Evolutionary conservation across 768 basidiomycete species (phyloP), one percentile per base, ranked within the genome.

Genomic region (Imleria badia): DNA sequence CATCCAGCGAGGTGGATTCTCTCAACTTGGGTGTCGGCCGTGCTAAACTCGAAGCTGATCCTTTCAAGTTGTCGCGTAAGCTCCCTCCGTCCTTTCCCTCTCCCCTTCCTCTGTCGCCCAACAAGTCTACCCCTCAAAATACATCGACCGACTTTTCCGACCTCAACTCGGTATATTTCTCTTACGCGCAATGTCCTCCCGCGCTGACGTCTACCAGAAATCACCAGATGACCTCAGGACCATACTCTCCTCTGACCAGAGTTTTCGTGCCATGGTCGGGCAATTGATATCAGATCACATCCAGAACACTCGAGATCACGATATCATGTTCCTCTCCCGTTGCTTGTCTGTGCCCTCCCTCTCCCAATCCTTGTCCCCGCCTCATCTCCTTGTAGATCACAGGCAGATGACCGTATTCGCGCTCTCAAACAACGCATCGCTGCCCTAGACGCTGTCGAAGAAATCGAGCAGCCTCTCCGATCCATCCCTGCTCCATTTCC

Each of bases 301-400:
- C 59, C 42, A 66, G 19, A 61, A 58, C 33, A 42, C 54, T 5
- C 53, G 55, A 9, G 46, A 52, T 19, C 56, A 59, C 13, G 82
- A 83, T 36, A 68, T 81, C 17, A 54, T 73, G 8, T 48, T 72
- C 2, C 68, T 81, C n/a, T 75, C 80, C 29, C 60, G 62, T 3
- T 68, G 75, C 52, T 70, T 73, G 82, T 82, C 52, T 26, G 69
- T 60, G 0, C 23, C 31, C 5, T 42, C 30, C n/a, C 22, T 23
- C 26, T 9, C 12, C 0, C 15, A 17, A 6, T 33, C 39, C 20
- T 13, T 30, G 10, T 44, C 5, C 9, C 13, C 23, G 12, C 22
- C 46, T 51, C 29, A 52, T 26, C 6, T 35, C 56, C n/a, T 34
- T 43, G 7, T 20, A 79, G 80, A 49, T 60, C 66, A n/a, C 59